Evolutionary conservation across 768 basidiomycete genomes (phyloP), one percentile per base, ranked within the genome.

Genomic region (Butyriboletus loyo): DNA sequence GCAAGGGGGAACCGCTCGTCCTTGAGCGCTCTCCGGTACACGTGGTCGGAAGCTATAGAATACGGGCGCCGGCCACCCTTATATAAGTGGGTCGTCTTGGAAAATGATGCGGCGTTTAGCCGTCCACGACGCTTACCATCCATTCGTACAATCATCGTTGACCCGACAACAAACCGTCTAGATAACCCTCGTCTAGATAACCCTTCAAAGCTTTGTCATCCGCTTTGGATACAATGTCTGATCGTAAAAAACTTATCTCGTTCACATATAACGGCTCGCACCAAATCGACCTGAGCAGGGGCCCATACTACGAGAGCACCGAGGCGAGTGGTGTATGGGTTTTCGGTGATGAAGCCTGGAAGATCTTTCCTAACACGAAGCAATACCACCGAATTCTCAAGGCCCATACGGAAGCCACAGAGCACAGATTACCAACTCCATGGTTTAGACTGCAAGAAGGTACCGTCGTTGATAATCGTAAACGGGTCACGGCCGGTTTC

Each of bases 401-500:
- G 1, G 22, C 9, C 27, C 24, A 48, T 17, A 0, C 2, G 5
- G 10, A 14, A 25, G 49, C 42, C 10, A 1, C 0, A 2, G 2
- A 15, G 2, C 1, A 1, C 2, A 0, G 8, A 7, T 15, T 49
- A n/a, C 22, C 48, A 5, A 47, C 9, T 1, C 43, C 43, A 19
- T 2, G 1, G 8, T 31, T 1, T 14, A 0, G 4, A 9, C 21
- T 6, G 13, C 4, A 13, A 21, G 5, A 0, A 0, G 49, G 49
- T 14, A n/a, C 7, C 21, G 3, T 36, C 34, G 3, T 3, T 13
- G 2, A 17, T n/a, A 3, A 3, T 4, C 5, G 8, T n/a, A 5
- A 1, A 4, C 7, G 2, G 25, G 0, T 0, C 7, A 5, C 4
- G 19, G 17, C 22, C 0, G 50, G 25, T 27, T 36, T 50, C 2